Evolutionary conservation across 371 early-diverging fungal genomes (phyloP), one percentile per base, ranked within the genome.

Genomic region (Phascolomyces articulosus): DNA sequence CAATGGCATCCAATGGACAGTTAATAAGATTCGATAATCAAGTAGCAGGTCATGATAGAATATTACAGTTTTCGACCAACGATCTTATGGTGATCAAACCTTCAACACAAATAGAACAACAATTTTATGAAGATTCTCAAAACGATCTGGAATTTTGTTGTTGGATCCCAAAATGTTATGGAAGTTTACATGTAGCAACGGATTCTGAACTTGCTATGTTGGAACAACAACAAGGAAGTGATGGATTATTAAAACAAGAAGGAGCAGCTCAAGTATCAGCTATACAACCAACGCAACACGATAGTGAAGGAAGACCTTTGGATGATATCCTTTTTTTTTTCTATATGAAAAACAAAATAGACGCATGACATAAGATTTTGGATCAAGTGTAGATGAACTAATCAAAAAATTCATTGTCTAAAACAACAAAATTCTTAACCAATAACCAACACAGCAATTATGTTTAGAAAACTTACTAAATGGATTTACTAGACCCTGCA

Each of bases 391-490:
- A n/a, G n/a, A n/a, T n/a, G n/a, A n/a, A n/a, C n/a, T n/a, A n/a
- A n/a, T n/a, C n/a, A n/a, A n/a, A n/a, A n/a, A n/a, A n/a, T n/a
- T n/a, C n/a, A n/a, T n/a, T n/a, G n/a, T n/a, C n/a, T n/a, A n/a
- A n/a, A n/a, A n/a, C n/a, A n/a, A n/a, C n/a, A 38, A 51, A 40
- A 41, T 66, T 67, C 60, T 64, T 74, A 60, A 69, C 63, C 16
- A 23, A 31, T 21, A 49, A 27, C 28, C n/a, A n/a, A 66, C 62
- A 82, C 84, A 78, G 51, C 74, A 84, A 55, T 66, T 93, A 26
- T 91, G 92, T 66, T 67, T 93, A 64, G 92, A 92, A 69, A 93
- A 94, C 60, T 49, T 92, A n/a, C 70, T 88, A 15, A 70, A 75
- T 61, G 88, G 88, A 6, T 92, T 90, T 64, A 78, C 72, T 20